phyloP scores from a whole-genome alignment of 2,329 filamentous ascomycete genomes.

The Fusarium sp. region DNA sequence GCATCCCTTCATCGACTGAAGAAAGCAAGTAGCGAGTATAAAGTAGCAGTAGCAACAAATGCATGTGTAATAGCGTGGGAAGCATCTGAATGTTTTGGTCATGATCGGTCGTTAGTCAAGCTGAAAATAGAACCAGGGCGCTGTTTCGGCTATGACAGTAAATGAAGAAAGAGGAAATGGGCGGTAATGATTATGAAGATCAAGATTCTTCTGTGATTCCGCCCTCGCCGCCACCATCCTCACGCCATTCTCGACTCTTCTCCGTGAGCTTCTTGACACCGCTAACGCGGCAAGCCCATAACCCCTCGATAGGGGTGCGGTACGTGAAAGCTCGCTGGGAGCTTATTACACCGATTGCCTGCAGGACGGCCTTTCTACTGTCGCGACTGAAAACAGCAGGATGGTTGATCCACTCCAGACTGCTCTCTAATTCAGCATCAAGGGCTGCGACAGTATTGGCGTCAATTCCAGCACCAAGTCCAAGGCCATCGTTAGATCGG shows the following conservation, averaged over 20 bases:
- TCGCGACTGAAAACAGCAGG: conserved; percentile 94
- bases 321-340: conserved; percentile 95
- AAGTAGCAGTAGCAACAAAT: conserved; percentile 23
- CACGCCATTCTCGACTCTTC: conserved; percentile 89
- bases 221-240: conserved; percentile 79
- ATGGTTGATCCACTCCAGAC: conserved; percentile 97
- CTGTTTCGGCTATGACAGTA: conserved; percentile 28
- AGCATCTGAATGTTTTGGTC: conserved; percentile 38
- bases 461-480: conserved; percentile 81
- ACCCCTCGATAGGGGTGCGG: conserved; percentile 85
- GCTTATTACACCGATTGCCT: conserved; percentile 96
- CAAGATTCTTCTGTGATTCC: conserved; percentile 70
- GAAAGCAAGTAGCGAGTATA: conserved; percentile 23
- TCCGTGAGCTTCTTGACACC: conserved; percentile 86
- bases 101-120: conserved; percentile 42
- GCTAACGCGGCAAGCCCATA: conserved; percentile 86
- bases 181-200: conserved; percentile 2
- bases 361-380: conserved; percentile 92
- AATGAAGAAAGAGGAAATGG: conserved; percentile 24
- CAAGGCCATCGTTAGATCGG: conserved; percentile 66
- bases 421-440: conserved; percentile 88
- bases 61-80: conserved; percentile 30
- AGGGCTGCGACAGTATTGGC: conserved; percentile 82
- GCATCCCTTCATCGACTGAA: conserved; percentile 36
- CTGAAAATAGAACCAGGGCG: conserved; percentile 33